Base-by-base conservation (phyloP, 768 basidiomycete genomes). In the Leccinum boreale region DNA sequence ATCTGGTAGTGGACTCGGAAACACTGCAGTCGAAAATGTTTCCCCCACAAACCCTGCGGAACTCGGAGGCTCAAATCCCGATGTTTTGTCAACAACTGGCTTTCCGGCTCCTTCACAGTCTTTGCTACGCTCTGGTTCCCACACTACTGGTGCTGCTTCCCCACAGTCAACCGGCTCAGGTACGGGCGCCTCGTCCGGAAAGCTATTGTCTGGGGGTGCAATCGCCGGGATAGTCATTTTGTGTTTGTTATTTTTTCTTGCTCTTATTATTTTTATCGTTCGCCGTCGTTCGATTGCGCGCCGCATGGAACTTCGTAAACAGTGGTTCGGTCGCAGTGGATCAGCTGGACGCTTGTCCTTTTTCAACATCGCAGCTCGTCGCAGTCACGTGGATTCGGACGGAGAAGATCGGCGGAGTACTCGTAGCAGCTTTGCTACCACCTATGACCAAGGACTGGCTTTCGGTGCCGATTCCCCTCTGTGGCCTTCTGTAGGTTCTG, bases 381-480 rank as follows among this genome's bases (percentile, higher is more conserved):
- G 28, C 28, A 59, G 51, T 26, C 57, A 65, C 31, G 56, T 42
- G 17, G 52, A 54, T 44, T 59, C 58, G 47, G 65, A 60, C 29
- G 62, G 35, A 28, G 60, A 64, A 36, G 73, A 72, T 53, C 66
- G 69, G 21, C 60, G 57, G 46, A 77, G 72, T 49, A 68, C 74
- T 3, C 77, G 84, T 50, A 87, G 85, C 69, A 87, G 85, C 71
- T 87, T 87, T 52, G 86, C 78, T 17, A 86, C 86, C 17, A 81
- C 78, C n/a, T 77, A 79, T 63, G 83, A 85, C 53, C 79, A 79
- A 21, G 75, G 75, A 11, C 61, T 66, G 53, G 56, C 63, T 45
- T 64, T 65, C 56, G 53, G 58, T 53, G n/a, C 65, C 58, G 35
- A 71, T 65, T 36, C 69, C 55, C 24, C 65, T 60, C 28, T 39